Evolutionary conservation across 2,329 filamentous ascomycete species (phyloP), one percentile per base, ranked within the genome.

Genomic region (Corinectria fuckeliana): DNA sequence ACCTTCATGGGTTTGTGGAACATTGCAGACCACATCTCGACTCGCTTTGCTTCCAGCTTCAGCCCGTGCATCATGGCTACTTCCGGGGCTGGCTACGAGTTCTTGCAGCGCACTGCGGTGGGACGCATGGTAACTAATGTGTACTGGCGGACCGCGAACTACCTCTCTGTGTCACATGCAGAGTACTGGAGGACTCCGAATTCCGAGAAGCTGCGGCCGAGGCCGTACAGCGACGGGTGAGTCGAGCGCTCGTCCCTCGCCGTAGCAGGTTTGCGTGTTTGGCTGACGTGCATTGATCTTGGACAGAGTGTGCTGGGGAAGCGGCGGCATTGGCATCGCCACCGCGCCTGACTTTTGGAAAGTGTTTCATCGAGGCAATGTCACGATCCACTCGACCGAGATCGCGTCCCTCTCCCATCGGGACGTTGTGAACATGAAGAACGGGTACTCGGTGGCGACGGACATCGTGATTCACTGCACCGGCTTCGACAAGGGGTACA

Each of bases 341-440:
- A 75, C 64, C 38, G 63, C 72, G 1, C 72, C 73, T 1, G 60
- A 73, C 23, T 76, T 74, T 57, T 76, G 74, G 75, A 61, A 69
- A 8, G 61, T 62, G 1, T 63, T 77, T 42, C 74, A 76, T 50
- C 38, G 25, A 0, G 72, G 70, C 9, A 64, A 74, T 56, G 58
- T 66, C 39, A 74, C 68, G 3, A 60, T 75, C 2, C 62, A 68
- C 38, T 25, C 64, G 18, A 60, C 50, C 3, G 67, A 69, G 32
- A 63, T 72, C 30, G 58, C 61, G 14, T 65, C 65, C 3, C 45
- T 70, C 18, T 32, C 47, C 7, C 56, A 67, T 21, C 48, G 42
- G 10, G 50, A 68, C 32, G 28, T 49, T 2, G 58, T 72, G 14
- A 38, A 38, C 16, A 61, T 72, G 4, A 38, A 56, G 18, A 59